Evolutionary conservation across 176 grass and related monocot genomes (phyloP).

Genomic region (Oryza longistaminata): DNA sequence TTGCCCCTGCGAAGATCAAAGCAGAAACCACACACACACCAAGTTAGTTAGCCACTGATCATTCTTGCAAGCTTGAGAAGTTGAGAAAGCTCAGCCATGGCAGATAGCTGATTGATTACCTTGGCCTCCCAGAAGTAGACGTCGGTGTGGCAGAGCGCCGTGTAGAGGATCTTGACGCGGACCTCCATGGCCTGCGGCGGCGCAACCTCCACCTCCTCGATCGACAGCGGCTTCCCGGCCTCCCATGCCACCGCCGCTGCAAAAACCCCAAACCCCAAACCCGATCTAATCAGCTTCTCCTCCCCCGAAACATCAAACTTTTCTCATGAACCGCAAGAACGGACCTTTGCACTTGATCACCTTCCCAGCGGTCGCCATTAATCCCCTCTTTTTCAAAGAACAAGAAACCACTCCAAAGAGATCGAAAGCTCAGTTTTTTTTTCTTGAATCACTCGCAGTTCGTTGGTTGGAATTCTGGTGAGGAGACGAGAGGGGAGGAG

Average conservation of each 20-base stretch:
- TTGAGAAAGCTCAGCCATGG: neutral
- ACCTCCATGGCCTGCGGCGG: constrained; percentile 90
- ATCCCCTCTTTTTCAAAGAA: neutral
- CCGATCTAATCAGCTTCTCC: neutral
- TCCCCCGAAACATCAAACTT: neutral
- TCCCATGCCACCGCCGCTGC: constrained; percentile 91
- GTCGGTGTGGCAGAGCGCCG: constrained; percentile 87
- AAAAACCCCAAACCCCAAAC: neutral
- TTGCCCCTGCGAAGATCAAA: constrained; percentile 59
- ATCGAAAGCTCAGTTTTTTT: neutral
- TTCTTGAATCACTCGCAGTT: neutral
- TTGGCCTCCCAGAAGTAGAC: constrained; percentile 98
- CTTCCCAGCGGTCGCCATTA: constrained; percentile 75
- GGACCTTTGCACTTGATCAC: constrained; percentile 84
- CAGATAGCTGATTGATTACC: constrained; percentile 20
- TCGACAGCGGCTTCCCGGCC: constrained; percentile 72
- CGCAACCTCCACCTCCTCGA: constrained; percentile 89
- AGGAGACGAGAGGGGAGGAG: neutral
- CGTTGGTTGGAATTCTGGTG: neutral
- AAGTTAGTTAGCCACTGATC: neutral
- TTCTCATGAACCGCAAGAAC: neutral
- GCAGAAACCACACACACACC: neutral
- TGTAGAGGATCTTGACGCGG: constrained; percentile 81
- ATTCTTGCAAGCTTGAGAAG: neutral
- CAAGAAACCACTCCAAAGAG: neutral